Conservation (phyloP, 2,329 filamentous ascomycete genomes). For the Aquanectria penicillioides region DNA sequence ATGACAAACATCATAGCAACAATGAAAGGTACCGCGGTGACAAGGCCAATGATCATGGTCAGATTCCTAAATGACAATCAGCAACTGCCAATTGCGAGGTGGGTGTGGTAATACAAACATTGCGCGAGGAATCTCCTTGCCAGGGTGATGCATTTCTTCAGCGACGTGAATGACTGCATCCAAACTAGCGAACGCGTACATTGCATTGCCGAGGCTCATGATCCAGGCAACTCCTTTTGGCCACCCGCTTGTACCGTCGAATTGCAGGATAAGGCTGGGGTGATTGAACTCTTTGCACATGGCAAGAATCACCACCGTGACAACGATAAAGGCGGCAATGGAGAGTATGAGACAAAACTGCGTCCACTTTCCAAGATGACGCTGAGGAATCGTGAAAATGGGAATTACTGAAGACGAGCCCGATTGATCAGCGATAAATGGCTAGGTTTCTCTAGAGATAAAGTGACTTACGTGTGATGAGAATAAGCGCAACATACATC, state of each 20-base stretch:
- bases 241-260: conserved; percentile 26
- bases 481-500: conserved; percentile 26
- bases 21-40: conserved; percentile 41
- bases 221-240: conserved; percentile 27
- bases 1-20: conserved; percentile 40
- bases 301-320: conserved; percentile 9
- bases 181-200: conserved; percentile 29
- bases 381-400: conserved; percentile 31
- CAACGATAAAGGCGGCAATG: conserved; percentile 21
- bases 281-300: conserved; percentile 25
- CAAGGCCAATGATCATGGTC: conserved; percentile 37
- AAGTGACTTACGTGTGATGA: conserved; percentile 22
- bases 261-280: conserved; percentile 14
- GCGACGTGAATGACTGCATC: conserved; percentile 29
- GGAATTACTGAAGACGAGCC: conserved; percentile 33
- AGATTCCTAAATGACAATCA: conserved; percentile 3
- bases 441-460: neutral
- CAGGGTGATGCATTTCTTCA: conserved; percentile 28
- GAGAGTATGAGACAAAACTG: conserved; percentile 24
- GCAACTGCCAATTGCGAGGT: neutral
- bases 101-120: conserved; percentile 3
- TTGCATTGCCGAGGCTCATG: conserved; percentile 27
- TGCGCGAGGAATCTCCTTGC: conserved; percentile 20
- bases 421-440: neutral
- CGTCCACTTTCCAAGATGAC: conserved; percentile 28